phyloP scores from a whole-genome alignment of 139 green algal genomes.

The Volvox africanus region DNA sequence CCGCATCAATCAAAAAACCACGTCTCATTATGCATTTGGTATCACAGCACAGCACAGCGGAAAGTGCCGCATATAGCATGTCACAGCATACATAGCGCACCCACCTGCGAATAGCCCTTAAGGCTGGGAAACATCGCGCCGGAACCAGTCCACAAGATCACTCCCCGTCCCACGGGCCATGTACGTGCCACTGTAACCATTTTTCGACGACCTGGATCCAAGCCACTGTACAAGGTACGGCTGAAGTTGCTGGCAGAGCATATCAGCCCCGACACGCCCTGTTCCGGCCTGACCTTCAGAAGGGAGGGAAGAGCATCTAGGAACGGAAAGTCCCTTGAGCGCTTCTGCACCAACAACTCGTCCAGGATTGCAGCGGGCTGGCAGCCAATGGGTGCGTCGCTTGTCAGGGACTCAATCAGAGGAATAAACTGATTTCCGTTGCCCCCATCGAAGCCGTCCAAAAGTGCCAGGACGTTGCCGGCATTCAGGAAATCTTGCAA shows the following conservation, averaged over 20 bases:
- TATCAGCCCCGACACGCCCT: neutral
- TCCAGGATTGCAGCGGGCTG: neutral
- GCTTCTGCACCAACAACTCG: neutral
- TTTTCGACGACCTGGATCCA: neutral
- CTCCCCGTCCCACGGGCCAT: neutral
- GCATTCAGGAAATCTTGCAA: neutral
- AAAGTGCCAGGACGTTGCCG: conserved; percentile 17
- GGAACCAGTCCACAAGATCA: conserved; percentile 3
- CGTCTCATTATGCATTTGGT: too few species aligned
- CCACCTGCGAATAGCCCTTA: conserved; percentile 19
- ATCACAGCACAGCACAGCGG: too few species aligned
- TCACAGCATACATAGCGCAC: neutral
- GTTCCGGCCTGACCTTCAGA: neutral
- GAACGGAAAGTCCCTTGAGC: neutral
- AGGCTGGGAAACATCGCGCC: conserved; percentile 1
- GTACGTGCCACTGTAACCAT: neutral
- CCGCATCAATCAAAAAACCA: too few species aligned
- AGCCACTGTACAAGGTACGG: neutral
- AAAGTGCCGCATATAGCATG: too few species aligned
- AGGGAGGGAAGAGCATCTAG: neutral
- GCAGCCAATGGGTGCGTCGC: neutral
- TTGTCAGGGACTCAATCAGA: neutral
- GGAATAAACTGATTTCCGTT: conserved; percentile 9
- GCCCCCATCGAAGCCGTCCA: neutral
- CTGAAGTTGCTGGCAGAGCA: neutral